Conservation (phyloP, 176 grass and related monocot species). For the Oryza longistaminata region DNA sequence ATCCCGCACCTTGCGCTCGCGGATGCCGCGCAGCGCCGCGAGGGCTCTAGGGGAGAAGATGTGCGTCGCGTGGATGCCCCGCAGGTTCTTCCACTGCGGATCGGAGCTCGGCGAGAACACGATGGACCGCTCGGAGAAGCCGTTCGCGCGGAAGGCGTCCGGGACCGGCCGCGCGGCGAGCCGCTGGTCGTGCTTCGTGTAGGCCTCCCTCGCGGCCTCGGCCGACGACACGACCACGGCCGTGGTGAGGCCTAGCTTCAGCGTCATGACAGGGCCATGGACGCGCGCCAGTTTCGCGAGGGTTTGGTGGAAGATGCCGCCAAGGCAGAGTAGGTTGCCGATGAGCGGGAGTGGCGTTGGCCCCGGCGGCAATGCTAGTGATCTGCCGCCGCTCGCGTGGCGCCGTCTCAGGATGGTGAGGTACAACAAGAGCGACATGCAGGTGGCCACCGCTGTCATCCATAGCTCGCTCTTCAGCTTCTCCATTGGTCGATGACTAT, state of each 20-base stretch:
- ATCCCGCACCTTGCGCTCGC: conserved; percentile 24
- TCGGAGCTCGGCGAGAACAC: conserved; percentile 22
- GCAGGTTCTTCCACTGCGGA: conserved; percentile 35
- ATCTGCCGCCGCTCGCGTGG: neutral
- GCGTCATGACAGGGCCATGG: conserved; percentile 40
- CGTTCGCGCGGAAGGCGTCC: conserved; percentile 21
- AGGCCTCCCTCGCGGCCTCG: conserved; percentile 25
- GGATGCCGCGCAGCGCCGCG: neutral
- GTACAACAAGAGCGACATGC: conserved; percentile 12
- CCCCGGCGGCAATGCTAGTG: conserved; percentile 5
- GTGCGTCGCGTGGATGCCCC: conserved; percentile 25
- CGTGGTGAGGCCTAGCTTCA: conserved; percentile 27
- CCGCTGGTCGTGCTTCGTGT: conserved; percentile 28
- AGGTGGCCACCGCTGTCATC: conserved; percentile 17
- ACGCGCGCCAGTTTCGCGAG: conserved; percentile 34
- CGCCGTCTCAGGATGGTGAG: neutral
- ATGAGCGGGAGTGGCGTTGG: conserved; percentile 36
- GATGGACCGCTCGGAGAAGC: conserved; percentile 18
- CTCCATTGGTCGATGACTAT: neutral
- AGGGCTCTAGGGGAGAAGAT: conserved; percentile 31
- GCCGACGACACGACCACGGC: conserved; percentile 40
- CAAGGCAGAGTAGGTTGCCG: conserved; percentile 36
- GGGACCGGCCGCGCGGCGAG: conserved; percentile 22
- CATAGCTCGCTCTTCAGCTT: neutral
- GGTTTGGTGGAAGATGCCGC: conserved; percentile 27